Conservation (phyloP, 768 basidiomycete species). For the Harrya chromipes region DNA sequence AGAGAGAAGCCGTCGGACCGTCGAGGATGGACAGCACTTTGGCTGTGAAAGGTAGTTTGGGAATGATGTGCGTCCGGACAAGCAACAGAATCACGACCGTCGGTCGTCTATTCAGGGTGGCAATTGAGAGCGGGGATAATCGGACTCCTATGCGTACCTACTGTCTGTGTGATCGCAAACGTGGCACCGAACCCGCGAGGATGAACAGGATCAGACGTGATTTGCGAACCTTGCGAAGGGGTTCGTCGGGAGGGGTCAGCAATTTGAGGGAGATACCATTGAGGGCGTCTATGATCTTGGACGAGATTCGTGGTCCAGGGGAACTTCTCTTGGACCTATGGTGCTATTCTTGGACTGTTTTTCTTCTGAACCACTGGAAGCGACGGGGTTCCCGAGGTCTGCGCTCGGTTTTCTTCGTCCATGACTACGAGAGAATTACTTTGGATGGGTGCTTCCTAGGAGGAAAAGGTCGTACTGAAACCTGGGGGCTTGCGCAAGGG, state of each 20-base stretch:
- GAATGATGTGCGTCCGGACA: conserved; percentile 69
- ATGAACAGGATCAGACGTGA: conserved; percentile 72
- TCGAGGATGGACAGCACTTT: conserved; percentile 87
- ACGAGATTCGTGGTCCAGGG: conserved; percentile 76
- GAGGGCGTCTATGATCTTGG: conserved; percentile 72
- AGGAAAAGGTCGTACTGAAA: conserved; percentile 91
- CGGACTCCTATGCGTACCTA: conserved; percentile 45
- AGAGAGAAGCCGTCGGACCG: conserved; percentile 84
- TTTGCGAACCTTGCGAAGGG: conserved; percentile 70
- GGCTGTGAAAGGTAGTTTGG: conserved; percentile 66
- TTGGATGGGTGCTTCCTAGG: conserved; percentile 90
- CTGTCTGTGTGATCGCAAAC: conserved; percentile 88
- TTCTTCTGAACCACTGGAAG: conserved; percentile 17
- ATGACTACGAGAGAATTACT: conserved; percentile 77
- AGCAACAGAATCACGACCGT: conserved; percentile 76
- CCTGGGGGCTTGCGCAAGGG: too few species aligned
- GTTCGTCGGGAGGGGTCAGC: conserved; percentile 63
- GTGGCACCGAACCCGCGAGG: conserved; percentile 76
- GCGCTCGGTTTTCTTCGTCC: conserved; percentile 39
- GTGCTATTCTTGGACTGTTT: conserved; percentile 16
- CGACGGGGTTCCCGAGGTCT: background rate
- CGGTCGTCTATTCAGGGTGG: too few species aligned
- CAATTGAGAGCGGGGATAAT: background rate
- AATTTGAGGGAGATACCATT: conserved; percentile 85
- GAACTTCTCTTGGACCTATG: conserved; percentile 42